A percentile compares a stretch with the other conserved stretches of the same genome.
These are phyloP conservation scores for Akanthomyces muscarius DNA, from an alignment of 2,329 filamentous ascomycete species.

Conservation along the genomic window DNA sequence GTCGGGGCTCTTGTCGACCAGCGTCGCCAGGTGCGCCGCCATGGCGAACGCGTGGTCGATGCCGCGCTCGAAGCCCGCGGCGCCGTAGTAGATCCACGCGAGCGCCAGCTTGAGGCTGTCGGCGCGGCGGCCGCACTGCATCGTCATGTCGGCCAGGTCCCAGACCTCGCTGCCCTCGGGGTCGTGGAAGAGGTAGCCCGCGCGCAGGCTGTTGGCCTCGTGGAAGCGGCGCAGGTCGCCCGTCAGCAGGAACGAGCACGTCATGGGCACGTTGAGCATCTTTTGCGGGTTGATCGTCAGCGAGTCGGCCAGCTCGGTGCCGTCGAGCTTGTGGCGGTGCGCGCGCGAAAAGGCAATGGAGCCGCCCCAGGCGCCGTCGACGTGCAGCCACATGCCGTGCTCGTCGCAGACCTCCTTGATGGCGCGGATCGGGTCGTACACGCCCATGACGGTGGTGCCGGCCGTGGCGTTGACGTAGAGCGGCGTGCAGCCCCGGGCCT, in stretches of 20 bases:
- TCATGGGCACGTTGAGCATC: slow-evolving; percentile 89
- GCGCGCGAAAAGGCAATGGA: slow-evolving; percentile 68
- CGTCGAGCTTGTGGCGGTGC: slow-evolving; percentile 61
- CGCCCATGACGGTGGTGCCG: slow-evolving; percentile 90
- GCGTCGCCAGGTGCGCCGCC: slow-evolving; percentile 61
- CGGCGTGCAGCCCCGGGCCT: slow-evolving; percentile 67
- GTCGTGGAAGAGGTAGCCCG: slow-evolving; percentile 78
- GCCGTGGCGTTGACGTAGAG: slow-evolving; percentile 95
- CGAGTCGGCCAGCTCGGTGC: slow-evolving; percentile 72
- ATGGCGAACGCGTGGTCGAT: slow-evolving; percentile 69
- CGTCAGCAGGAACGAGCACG: slow-evolving; percentile 83
- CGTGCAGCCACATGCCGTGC: slow-evolving; percentile 82
- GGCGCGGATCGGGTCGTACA: slow-evolving; percentile 73
- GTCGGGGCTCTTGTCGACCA: slow-evolving; percentile 52
- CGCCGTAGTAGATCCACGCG: slow-evolving; percentile 85
- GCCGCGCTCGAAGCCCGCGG: slow-evolving; percentile 63
- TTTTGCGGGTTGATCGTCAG: slow-evolving; percentile 93
- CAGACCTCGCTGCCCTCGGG: slow-evolving; percentile 58
- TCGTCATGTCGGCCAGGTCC: slow-evolving; percentile 87
- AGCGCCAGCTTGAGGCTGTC: slow-evolving; percentile 86
- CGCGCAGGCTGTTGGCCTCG: slow-evolving; percentile 76
- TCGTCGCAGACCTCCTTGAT: slow-evolving; percentile 67
- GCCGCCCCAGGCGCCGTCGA: slow-evolving; percentile 90
- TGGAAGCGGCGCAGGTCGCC: slow-evolving; percentile 75
- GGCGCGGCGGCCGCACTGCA: slow-evolving; percentile 85